A percentile compares a stretch with the other conserved stretches of the same genome.
Conservation (phyloP, 306 rosid species). For the Cucurbita moschata region DNA sequence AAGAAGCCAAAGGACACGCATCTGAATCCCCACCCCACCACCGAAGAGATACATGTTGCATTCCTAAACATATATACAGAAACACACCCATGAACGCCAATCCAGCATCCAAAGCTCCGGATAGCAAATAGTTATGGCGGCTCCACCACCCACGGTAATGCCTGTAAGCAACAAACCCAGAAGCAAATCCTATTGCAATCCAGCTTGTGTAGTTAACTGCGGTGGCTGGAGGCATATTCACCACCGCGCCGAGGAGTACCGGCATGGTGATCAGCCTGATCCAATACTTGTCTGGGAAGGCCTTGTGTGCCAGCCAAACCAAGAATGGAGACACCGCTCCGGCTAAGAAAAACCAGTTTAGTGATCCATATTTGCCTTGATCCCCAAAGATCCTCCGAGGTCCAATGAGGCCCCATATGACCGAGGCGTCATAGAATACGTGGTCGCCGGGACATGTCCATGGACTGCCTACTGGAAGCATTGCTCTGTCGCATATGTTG, state of each 20-base stretch:
- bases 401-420: constrained; percentile 72
- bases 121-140: constrained; percentile 56
- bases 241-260: constrained; percentile 40
- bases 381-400: constrained; percentile 66
- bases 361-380: constrained; percentile 52
- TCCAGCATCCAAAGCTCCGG: constrained; percentile 80
- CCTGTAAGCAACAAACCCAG: constrained; percentile 51
- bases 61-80: constrained; percentile 48
- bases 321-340: constrained; percentile 60
- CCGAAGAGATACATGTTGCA: constrained; percentile 30
- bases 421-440: constrained; percentile 80
- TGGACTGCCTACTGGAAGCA: constrained; percentile 58
- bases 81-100: constrained; percentile 80
- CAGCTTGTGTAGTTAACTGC: constrained; percentile 64
- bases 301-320: constrained; percentile 70
- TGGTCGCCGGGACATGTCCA: constrained; percentile 89
- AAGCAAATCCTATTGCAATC: constrained; percentile 56
- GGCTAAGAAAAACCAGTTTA: constrained; percentile 69
- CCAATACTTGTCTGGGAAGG: constrained; percentile 58
- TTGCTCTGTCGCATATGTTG: constrained; percentile 39
- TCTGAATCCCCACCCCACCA: constrained; percentile 78
- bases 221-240: constrained; percentile 67
- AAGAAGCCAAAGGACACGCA: constrained; percentile 64
- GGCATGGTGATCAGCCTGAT: constrained; percentile 52
- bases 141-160: constrained; percentile 69